Evolutionary conservation across 2,329 filamentous ascomycete genomes (phyloP), one percentile per base, ranked within the genome.

Genomic region (Orbilia javanica): DNA sequence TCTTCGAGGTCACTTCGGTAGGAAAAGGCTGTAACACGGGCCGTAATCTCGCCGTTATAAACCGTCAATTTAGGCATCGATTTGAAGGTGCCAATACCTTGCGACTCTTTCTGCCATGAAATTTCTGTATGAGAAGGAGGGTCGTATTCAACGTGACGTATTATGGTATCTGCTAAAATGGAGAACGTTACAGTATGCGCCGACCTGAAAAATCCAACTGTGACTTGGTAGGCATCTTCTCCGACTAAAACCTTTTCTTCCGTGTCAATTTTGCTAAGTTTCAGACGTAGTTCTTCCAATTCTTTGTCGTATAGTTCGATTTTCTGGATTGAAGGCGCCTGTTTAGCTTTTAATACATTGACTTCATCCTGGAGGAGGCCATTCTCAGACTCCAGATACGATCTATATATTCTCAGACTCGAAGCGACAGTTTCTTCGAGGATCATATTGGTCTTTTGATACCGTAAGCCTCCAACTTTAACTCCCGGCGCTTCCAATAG

Each of bases 381-480:
- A 18, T 48, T 48, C 1, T 20, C 25, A 11, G 44, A 20, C 25
- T 72, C 27, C 7, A 72, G n/a, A 18, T 48, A 48, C 10, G 68
- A 27, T 7, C 44, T 13, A n/a, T 55, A 65, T 6, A 29, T 34
- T n/a, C 18, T 65, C 3, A 72, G 31, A 15, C 53, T 55, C 0
- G 57, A 53, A 6, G n/a, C 15, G 0, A 72, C 42, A 1, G 11
- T 46, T 31, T 46, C 18, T 25, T 55, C 57, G 5, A 65, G 52
- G 1, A 42, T 64, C 1, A 1, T 44, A 25, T 72, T 57, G 8
- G 34, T 39, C 29, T 72, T 72, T 20, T 25, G 44, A 18, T 52
- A 65, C 18, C 31, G n/a, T 11, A 46, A 13, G 8, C 22, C 20
- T 18, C 34, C 13, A 13, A 72, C 25, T n/a, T 64, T 27, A 15